Evolutionary conservation across 306 rosid species (phyloP).

Genomic region (Cyamopsis tetragonoloba): DNA sequence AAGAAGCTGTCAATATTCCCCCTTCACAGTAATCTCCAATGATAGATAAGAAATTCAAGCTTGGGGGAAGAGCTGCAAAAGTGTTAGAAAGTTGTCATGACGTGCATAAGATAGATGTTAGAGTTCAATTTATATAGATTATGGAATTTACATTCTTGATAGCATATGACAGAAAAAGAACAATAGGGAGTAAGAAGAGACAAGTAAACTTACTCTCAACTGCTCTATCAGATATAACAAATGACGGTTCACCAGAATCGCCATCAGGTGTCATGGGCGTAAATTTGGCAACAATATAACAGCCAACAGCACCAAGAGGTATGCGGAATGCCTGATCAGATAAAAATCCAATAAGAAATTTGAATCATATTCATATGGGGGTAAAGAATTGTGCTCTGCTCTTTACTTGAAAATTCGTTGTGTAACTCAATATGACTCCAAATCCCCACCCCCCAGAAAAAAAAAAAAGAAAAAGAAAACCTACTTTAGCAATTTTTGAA

Average conservation of each 20-base stretch:
- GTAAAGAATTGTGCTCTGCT: neutral
- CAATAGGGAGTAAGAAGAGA: constrained; percentile 9
- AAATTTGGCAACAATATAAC: constrained; percentile 74
- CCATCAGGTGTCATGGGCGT: constrained; percentile 85
- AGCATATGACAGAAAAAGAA: constrained; percentile 1
- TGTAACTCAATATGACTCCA: neutral
- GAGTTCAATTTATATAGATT: neutral
- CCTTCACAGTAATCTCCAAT: constrained; percentile 89
- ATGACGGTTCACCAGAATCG: constrained; percentile 85
- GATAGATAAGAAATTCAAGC: constrained; percentile 92
- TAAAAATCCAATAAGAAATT: constrained; percentile 27
- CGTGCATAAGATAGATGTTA: neutral
- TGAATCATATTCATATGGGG: neutral
- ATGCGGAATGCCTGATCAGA: constrained; percentile 78
- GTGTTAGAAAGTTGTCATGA: constrained; percentile 25
- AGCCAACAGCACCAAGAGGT: constrained; percentile 96
- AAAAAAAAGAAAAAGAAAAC: neutral
- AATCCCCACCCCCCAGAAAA: neutral
- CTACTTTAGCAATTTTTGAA: constrained; percentile 66
- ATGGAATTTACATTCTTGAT: neutral
- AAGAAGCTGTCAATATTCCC: constrained; percentile 89
- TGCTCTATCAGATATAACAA: constrained; percentile 62
- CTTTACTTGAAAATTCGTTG: neutral
- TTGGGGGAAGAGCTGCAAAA: constrained; percentile 90
- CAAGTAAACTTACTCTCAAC: constrained; percentile 74